A percentile compares a stretch with the other conserved stretches of the same genome.
These are phyloP conservation scores for Anthracocystis walkeri DNA, from an alignment of 1,284 basidiomycete genomes.

Conservation along the genomic window DNA sequence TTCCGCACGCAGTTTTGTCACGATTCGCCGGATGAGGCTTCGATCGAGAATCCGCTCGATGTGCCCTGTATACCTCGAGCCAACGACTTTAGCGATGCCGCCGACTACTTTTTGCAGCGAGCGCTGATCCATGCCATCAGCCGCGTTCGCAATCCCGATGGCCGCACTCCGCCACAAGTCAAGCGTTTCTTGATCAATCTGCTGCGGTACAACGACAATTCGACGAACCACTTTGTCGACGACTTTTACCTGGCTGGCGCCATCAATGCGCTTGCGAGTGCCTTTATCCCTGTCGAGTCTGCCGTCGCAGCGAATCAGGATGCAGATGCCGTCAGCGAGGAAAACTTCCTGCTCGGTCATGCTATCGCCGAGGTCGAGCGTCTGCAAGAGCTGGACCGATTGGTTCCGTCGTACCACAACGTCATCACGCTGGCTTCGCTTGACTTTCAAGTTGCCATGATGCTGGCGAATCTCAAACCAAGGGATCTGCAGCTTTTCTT, in stretches of 20 bases:
- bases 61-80: slow-evolving; percentile 86
- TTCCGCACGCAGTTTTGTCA: slow-evolving; percentile 90
- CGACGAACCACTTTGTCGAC: slow-evolving; percentile 90
- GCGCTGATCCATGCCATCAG: slow-evolving; percentile 84
- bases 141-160: slow-evolving; percentile 81
- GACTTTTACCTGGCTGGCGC: slow-evolving; percentile 89
- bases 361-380: slow-evolving; percentile 76
- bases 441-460: slow-evolving; percentile 59
- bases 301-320: slow-evolving; percentile 48
- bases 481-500: slow-evolving; percentile 86
- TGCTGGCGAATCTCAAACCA: slow-evolving; percentile 75
- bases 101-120: slow-evolving; percentile 95
- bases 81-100: slow-evolving; percentile 90
- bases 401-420: slow-evolving; percentile 95
- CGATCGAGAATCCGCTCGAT: slow-evolving; percentile 51
- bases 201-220: slow-evolving; percentile 93
- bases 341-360: slow-evolving; percentile 50
- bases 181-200: slow-evolving; percentile 90
- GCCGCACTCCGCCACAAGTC: slow-evolving; percentile 87
- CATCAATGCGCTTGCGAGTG: slow-evolving; percentile 83
- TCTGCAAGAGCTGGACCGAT: slow-evolving; percentile 91
- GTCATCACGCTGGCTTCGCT: slow-evolving; percentile 83
- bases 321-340: slow-evolving; percentile 53
- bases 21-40: slow-evolving; percentile 59
- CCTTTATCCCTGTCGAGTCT: slow-evolving; percentile 73